Base-by-base conservation (phyloP, 2,329 filamentous ascomycete species). In the Zasmidium citrigriseum region DNA sequence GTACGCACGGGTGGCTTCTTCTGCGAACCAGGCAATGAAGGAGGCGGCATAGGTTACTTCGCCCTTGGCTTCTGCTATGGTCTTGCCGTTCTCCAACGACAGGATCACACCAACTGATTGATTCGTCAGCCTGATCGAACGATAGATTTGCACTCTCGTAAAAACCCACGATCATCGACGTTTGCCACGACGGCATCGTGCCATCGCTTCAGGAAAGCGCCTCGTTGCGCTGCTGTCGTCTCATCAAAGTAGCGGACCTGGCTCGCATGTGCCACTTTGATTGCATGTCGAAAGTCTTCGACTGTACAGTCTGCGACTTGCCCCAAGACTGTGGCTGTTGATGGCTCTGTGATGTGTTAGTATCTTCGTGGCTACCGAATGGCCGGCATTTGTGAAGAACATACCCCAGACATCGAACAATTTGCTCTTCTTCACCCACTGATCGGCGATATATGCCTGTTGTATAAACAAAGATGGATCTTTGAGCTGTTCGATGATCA, bases 11-110 rank as follows among this genome's bases (percentile, higher is more conserved):
- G 48, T 46, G 7, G 60, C 64, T 46, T 66, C 64, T 53, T 63
- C 66, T 11, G 64, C 55, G 45, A 65, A 69, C 67, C 65, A 68
- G 10, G 54, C 46, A 21, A 67, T 24, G 54, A 67, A 69, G 46
- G 49, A 52, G 16, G 62, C 59, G 4, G 62, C 64, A 46, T 66
- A 69, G 10, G 29, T 23, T 38, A 68, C 61, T 50, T 68, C 65
- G 12, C 60, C 62, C 12, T 62, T 52, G 1, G 67, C 64, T 47
- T 69, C 67, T 9, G 59, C 48, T 9, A 55, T 46, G 9, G 67
- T 58, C 44, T 68, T 69, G 47, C 67, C 66, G 29, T 67, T 67
- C 49, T 69, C 67, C 10, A 54, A 23, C 3, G 38, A 54, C 4
- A 54, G 41, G 7, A 54, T 54, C 3, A 27, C 63, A 7, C 22